Conservation (phyloP, 176 grass and related monocot genomes). For the Phoenix roebelenii region DNA sequence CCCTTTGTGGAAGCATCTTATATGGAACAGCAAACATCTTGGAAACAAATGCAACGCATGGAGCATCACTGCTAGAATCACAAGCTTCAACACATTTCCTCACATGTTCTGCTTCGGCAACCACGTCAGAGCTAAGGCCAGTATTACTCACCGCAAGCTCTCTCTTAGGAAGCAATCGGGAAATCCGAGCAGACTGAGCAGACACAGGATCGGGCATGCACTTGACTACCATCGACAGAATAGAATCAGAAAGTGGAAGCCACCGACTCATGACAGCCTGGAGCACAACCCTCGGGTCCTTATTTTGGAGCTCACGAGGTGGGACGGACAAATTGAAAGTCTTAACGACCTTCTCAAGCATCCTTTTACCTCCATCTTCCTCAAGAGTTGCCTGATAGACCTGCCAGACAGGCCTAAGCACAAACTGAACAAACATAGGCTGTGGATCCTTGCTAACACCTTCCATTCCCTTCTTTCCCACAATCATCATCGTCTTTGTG, state of each 20-base stretch:
- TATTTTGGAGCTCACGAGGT: conserved; percentile 52
- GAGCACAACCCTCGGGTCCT: conserved; percentile 48
- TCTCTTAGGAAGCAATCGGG: conserved; percentile 53
- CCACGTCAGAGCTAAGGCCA: conserved; percentile 16
- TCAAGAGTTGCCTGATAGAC: conserved; percentile 40
- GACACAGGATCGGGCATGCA: conserved; percentile 66
- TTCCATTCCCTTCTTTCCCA: conserved; percentile 64
- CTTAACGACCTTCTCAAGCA: conserved; percentile 36
- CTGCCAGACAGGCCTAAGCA: conserved; percentile 63
- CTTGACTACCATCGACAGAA: conserved; percentile 70
- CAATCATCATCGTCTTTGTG: conserved; percentile 55
- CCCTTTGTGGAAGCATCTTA: conserved; percentile 52
- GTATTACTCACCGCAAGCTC: conserved; percentile 32
- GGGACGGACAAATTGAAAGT: conserved; percentile 43
- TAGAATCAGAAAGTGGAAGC: conserved; percentile 59
- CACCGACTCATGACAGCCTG: conserved; percentile 73
- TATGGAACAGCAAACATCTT: conserved; percentile 83
- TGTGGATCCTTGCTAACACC: conserved; percentile 35
- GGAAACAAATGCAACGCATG: conserved; percentile 70
- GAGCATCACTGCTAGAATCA: conserved; percentile 36
- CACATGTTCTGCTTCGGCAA: conserved; percentile 48
- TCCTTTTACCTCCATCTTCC: conserved; percentile 28
- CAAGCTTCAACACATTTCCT: conserved; percentile 63
- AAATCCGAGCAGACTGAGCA: conserved; percentile 45
- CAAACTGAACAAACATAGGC: conserved; percentile 81